phyloP scores from a whole-genome alignment of 2,329 filamentous ascomycete genomes.

The Colletotrichum simmondsii region DNA sequence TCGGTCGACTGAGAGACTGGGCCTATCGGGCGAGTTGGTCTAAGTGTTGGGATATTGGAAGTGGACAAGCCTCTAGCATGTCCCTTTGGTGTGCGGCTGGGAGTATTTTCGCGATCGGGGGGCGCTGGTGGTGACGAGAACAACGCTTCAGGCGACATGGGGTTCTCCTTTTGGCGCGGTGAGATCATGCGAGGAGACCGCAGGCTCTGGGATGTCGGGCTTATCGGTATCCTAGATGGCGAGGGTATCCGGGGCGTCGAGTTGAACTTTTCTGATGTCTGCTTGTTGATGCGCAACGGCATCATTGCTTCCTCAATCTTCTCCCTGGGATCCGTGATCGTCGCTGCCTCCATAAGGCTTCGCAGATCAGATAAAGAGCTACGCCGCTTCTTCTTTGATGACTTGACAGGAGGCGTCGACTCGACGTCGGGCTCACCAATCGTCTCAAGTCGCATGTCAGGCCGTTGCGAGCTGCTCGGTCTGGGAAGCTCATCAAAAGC shows the following conservation, averaged over 20 bases:
- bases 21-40: conserved; percentile 48
- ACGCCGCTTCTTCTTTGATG: conserved; percentile 81
- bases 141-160: conserved; percentile 34
- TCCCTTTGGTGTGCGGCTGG: conserved; percentile 27
- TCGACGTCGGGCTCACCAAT: conserved; percentile 66
- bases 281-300: conserved; percentile 63
- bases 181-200: conserved; percentile 48
- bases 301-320: conserved; percentile 51
- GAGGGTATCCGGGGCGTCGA: conserved; percentile 58
- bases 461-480: conserved; percentile 67
- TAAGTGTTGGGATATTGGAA: conserved; percentile 66
- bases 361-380: conserved; percentile 92
- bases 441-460: conserved; percentile 67
- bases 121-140: conserved; percentile 13
- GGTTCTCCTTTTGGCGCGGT: conserved; percentile 58
- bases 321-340: conserved; percentile 54
- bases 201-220: conserved; percentile 54
- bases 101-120: conserved; percentile 24
- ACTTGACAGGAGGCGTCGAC: conserved; percentile 43
- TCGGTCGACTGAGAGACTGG: conserved; percentile 37
- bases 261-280: conserved; percentile 67
- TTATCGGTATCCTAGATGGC: conserved; percentile 64
- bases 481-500: conserved; percentile 70
- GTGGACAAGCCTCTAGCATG: conserved; percentile 64
- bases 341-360: conserved; percentile 71